Conservation (phyloP, 73 alveolate genomes). For the Blepharisma stoltei region DNA sequence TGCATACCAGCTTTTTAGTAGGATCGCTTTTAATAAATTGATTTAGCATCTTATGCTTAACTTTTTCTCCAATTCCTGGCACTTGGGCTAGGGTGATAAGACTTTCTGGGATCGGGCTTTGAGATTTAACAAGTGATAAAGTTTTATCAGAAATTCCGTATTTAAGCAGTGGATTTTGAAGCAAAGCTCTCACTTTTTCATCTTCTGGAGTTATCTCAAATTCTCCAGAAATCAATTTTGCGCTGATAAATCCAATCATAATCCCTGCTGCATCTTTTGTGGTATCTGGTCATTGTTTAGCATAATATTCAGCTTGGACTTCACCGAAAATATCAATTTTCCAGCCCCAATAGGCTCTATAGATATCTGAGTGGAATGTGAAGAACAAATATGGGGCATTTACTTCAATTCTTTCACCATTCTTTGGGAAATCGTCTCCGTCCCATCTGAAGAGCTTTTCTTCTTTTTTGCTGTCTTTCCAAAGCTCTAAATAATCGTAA, state of each 20-base stretch:
- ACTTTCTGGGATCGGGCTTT: not conserved
- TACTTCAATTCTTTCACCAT: too few relatives aligned
- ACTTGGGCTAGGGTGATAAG: not conserved
- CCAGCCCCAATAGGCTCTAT: constrained; percentile 31
- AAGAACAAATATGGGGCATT: not conserved
- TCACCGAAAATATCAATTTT: constrained; percentile 24
- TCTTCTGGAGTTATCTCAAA: not conserved
- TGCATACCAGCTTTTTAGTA: not conserved
- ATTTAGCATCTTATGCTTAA: not conserved
- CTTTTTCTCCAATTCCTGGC: not conserved
- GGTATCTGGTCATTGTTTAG: too few relatives aligned
- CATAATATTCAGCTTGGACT: not conserved
- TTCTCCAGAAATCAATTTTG: constrained; percentile 5
- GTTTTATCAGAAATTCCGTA: not conserved
- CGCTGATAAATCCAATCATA: not conserved
- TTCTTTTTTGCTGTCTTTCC: constrained; percentile 7
- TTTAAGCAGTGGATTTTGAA: not conserved
- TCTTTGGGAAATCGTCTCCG: too few relatives aligned
- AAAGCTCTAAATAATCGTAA: constrained; percentile 23
- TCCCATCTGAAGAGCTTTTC: too few relatives aligned
- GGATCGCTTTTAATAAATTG: too few relatives aligned
- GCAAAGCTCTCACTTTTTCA: not conserved
- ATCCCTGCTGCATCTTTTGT: not conserved
- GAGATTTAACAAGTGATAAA: not conserved
- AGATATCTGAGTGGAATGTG: constrained; percentile 9